Percentiles rank a stretch among this genome's conserved stretches.
These are phyloP conservation scores for Enterocytospora artemiae DNA, from an alignment of 371 early-diverging fungal genomes.

Conservation along the genomic window DNA sequence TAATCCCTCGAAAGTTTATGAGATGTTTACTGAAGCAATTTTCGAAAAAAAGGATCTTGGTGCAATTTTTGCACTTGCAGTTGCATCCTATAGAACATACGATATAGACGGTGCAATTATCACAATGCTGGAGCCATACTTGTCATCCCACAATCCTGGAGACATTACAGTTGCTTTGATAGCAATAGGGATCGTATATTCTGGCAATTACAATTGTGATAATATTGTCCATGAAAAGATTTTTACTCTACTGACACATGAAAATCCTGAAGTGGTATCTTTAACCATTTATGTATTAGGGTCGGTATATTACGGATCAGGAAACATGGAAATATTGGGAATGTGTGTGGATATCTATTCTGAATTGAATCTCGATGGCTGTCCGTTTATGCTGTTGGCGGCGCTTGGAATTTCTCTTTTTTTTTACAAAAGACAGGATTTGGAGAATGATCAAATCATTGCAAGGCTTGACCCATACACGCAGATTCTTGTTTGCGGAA, in stretches of 20 bases:
- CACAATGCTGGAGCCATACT: conserved; percentile 26
- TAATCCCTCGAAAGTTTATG: conserved; percentile 41
- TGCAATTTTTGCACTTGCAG: conserved; percentile 6
- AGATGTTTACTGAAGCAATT: conserved; percentile 44
- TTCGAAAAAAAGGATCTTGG: conserved; percentile 32
- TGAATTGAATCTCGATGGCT: conserved; percentile 19
- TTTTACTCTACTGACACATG: conserved; percentile 29
- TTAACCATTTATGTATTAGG: conserved; percentile 48
- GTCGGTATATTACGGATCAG: conserved; percentile 38
- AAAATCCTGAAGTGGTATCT: conserved; percentile 23
- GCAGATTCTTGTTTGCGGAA: conserved; percentile 30
- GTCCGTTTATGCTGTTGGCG: conserved; percentile 37
- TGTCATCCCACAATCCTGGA: conserved; percentile 21
- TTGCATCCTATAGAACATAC: conserved; percentile 11
- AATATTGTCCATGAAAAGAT: conserved; percentile 16
- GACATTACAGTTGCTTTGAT: conserved; percentile 39
- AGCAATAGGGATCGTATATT: conserved; percentile 34
- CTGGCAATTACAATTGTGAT: conserved; percentile 14
- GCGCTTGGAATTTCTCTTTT: conserved; percentile 51
- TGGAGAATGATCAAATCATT: conserved; percentile 20
- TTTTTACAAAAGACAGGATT: conserved; percentile 38
- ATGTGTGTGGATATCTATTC: conserved; percentile 34
- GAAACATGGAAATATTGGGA: conserved; percentile 36
- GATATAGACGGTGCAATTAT: conserved; percentile 49
- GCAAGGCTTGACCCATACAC: conserved; percentile 17